phyloP scores from a whole-genome alignment of 306 rosid genomes.

The Castanea mollissima region DNA sequence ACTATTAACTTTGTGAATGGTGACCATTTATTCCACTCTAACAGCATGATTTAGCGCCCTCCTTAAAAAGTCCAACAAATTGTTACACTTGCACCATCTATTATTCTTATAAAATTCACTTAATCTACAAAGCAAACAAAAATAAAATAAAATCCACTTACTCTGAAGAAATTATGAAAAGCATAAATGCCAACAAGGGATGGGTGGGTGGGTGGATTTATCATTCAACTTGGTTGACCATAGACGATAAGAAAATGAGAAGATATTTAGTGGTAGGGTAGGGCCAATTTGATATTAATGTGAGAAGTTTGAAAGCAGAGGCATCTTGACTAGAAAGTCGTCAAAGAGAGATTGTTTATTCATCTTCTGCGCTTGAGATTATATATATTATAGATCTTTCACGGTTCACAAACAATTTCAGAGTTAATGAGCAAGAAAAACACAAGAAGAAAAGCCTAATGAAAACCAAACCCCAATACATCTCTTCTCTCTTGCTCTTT shows the following conservation, averaged over 20 bases:
- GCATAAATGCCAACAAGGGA: too few species aligned
- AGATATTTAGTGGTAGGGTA: not conserved
- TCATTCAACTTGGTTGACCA: constrained; percentile 4
- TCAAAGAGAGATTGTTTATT: not conserved
- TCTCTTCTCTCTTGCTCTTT: constrained; percentile 12
- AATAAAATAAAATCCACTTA: too few species aligned
- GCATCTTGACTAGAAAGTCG: not conserved
- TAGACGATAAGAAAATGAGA: not conserved
- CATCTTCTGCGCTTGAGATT: not conserved
- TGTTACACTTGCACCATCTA: too few species aligned
- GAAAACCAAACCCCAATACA: not conserved
- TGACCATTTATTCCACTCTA: too few species aligned
- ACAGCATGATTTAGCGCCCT: not conserved
- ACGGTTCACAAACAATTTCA: not conserved
- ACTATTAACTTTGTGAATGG: too few species aligned
- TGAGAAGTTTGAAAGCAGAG: not conserved
- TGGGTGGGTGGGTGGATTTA: not conserved
- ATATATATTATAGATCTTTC: not conserved
- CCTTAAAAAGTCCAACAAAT: not conserved
- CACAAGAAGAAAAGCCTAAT: not conserved
- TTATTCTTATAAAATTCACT: too few species aligned
- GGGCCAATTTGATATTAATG: not conserved
- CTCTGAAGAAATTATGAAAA: too few species aligned
- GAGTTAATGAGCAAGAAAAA: too few species aligned
- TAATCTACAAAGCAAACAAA: too few species aligned